These are phyloP conservation scores for Ogataea trehalophila DNA, from an alignment of 805 yeast genomes.

Conservation along the genomic window DNA sequence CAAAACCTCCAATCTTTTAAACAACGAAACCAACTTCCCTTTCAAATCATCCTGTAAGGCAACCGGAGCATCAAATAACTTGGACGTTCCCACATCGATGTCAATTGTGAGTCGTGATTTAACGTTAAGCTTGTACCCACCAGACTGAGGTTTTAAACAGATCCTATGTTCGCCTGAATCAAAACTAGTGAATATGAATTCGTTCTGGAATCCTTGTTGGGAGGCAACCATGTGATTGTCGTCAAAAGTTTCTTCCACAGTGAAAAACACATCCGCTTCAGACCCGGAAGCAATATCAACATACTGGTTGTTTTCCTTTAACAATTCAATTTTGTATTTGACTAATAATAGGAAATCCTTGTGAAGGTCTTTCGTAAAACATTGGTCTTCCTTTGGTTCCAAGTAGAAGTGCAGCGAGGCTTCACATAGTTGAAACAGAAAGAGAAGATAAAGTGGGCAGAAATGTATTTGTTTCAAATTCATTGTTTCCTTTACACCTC, in stretches of 20 bases:
- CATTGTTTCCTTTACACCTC: too few relatives aligned
- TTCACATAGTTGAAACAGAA: background rate
- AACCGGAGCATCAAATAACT: constrained; percentile 52
- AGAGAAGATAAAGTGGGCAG: too few relatives aligned
- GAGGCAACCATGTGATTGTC: constrained; percentile 71
- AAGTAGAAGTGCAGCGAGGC: constrained; percentile 42
- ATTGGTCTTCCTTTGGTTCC: constrained; percentile 47
- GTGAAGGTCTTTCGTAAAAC: constrained; percentile 53
- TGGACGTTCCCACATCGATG: constrained; percentile 62
- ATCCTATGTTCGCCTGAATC: constrained; percentile 83
- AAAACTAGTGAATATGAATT: constrained; percentile 74
- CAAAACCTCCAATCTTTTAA: constrained; percentile 51
- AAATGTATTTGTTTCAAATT: too few relatives aligned
- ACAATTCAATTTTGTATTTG: constrained; percentile 42
- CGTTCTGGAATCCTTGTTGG: constrained; percentile 55
- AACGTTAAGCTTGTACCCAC: constrained; percentile 38
- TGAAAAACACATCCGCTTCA: constrained; percentile 17
- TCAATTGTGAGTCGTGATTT: constrained; percentile 61
- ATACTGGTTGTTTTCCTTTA: constrained; percentile 3
- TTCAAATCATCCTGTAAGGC: constrained; percentile 42
- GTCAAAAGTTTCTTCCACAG: constrained; percentile 65
- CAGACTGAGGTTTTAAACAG: constrained; percentile 50
- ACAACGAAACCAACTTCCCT: constrained; percentile 51
- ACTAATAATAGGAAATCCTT: constrained; percentile 47
- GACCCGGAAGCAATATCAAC: background rate